These are phyloP conservation scores for Globisporangium paroecandrum DNA, from an alignment of 352 stramenopile genomes.

Conservation along the genomic window DNA sequence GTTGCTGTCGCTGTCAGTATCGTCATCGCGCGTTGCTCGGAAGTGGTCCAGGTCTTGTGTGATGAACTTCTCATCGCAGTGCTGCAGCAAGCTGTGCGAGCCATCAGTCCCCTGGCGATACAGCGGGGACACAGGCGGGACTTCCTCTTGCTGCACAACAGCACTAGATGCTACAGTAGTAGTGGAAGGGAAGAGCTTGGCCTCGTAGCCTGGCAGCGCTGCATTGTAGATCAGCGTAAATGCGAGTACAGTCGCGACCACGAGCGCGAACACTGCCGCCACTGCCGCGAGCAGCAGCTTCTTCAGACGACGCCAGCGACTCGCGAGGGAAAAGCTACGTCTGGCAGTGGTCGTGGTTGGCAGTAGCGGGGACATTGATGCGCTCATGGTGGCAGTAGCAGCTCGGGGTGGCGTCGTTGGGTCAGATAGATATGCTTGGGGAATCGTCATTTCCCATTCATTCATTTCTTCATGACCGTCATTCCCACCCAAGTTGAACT, in stretches of 20 bases:
- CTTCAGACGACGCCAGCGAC: not conserved
- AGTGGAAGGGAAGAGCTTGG: not conserved
- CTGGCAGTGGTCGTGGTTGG: not conserved
- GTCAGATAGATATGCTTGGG: not conserved
- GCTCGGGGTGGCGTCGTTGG: not conserved
- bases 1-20: not conserved
- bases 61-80: slow-evolving; percentile 72
- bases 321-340: not conserved
- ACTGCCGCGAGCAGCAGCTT: not conserved
- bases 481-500: too few species aligned
- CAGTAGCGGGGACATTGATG: not conserved
- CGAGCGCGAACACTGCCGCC: not conserved
- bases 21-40: slow-evolving; percentile 22
- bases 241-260: not conserved
- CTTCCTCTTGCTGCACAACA: not conserved
- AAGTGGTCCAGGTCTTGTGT: slow-evolving; percentile 80
- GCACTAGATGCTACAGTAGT: not conserved
- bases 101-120: slow-evolving; percentile 17
- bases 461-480: too few species aligned
- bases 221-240: not conserved
- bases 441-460: not conserved
- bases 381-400: not conserved
- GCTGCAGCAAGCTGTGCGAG: slow-evolving; percentile 35
- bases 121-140: not conserved
- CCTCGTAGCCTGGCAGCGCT: not conserved